Base-by-base conservation (phyloP, 345 rosid species). In the Luvunga scandens region DNA sequence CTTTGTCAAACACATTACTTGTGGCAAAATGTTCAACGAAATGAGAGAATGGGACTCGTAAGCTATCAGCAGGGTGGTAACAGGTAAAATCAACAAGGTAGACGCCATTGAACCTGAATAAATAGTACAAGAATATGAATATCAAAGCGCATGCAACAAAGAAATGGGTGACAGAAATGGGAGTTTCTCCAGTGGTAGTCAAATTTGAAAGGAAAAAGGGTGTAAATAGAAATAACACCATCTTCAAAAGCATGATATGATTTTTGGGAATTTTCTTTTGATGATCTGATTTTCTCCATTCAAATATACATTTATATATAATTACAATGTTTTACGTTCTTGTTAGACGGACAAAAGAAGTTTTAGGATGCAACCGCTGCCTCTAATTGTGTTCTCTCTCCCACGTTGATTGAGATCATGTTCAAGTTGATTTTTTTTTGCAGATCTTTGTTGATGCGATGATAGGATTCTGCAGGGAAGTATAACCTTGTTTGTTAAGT, bases 21-120 rank as follows among this genome's bases (percentile, higher is more conserved):
- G 27, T 3, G 2, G 85, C 81, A 2, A 83, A 28, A 69, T 89
- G 89, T 60, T 92, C 92, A 3, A 81, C 57, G 85, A 84, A 88
- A 73, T 66, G 60, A 7, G 89, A 60, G 77, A 71, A 45, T 0
- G 88, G 76, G 66, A 66, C 71, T 70, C 97, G 80, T 62, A 89
- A 82, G 78, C 67, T 66, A 39, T 85, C 89, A 0, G 86, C 75
- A 2, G 92, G 90, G 22, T 73, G 84, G 75, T 92, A 90, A 55
- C 94, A 90, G 39, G 78, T 25, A 81, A 85, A 90, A 76, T 90
- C 92, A 9, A 92, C 45, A 42, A 90, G 91, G 84, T 89, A 92
- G n/a, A 88, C 77, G 55, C 56, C 66, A 30, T 71, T 74, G 70
- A 78, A 75, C 78, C 75, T 82, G 75, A 80, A 78, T 69, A 66